These are phyloP conservation scores for Colletotrichum siamense DNA, from an alignment of 2,329 filamentous ascomycete genomes.

Conservation along the genomic window DNA sequence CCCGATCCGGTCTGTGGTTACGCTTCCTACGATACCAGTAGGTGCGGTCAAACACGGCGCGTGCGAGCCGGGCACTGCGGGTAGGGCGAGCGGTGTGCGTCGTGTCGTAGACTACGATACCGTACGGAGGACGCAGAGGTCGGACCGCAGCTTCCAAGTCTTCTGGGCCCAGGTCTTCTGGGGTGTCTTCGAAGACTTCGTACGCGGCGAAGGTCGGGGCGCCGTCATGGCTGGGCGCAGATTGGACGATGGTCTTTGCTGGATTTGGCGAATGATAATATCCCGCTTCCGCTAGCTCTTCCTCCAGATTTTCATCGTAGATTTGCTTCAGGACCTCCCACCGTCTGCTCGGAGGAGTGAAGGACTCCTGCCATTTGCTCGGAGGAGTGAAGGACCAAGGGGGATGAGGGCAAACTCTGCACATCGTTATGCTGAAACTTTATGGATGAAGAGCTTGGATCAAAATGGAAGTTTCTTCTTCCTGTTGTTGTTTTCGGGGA, in stretches of 20 bases:
- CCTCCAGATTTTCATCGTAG: accelerated
- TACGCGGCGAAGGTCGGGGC: not conserved
- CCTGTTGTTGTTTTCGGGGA: not conserved
- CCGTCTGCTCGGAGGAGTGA: not conserved
- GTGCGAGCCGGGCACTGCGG: not conserved
- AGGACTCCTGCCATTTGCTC: no score
- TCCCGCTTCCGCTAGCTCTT: accelerated
- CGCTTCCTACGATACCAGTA: not conserved
- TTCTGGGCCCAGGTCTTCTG: not conserved
- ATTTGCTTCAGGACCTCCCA: accelerated
- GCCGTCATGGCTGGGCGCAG: not conserved
- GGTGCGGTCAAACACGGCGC: not conserved
- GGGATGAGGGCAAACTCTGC: not conserved
- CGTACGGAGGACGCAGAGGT: not conserved
- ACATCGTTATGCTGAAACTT: not conserved
- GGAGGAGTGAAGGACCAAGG: not conserved
- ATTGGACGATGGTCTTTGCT: not conserved
- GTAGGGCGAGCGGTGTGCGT: not conserved
- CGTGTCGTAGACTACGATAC: not conserved
- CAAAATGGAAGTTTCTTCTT: not conserved
- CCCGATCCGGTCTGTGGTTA: not conserved
- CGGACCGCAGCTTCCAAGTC: not conserved
- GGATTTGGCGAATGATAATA: accelerated
- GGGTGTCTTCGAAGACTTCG: not conserved
- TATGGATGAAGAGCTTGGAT: not conserved